Base-by-base conservation (phyloP, 352 stramenopile genomes). In the Globisporangium camurandrum region DNA sequence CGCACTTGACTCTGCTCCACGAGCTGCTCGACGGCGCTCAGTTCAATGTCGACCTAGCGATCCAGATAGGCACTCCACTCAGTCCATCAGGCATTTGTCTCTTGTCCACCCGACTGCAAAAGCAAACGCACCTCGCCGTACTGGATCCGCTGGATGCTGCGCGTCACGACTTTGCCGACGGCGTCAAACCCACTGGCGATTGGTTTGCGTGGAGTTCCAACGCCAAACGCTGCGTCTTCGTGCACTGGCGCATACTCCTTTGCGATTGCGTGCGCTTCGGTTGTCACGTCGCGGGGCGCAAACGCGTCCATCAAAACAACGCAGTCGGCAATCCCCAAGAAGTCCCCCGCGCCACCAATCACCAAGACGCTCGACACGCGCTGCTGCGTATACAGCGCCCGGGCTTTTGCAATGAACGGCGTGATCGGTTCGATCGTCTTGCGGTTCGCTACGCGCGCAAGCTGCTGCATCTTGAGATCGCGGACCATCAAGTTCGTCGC, bases 401-500 rank as follows among this genome's bases (percentile, higher is more conserved):
- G 86, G n/a, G 95, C 84, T 56, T 98, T 96, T 34, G 82, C 84
- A 49, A 99, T 94, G 67, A 99, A 98, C 3, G 96, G 96, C 30
- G 93, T 98, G 61, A 99, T 99, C 1, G 96, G 96, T 62, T 99
- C 96, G 60, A n/a, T n/a, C n/a, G n/a, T n/a, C n/a, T n/a, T n/a
- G n/a, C n/a, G n/a, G n/a, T 98, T 98, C 43, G 98, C 84, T 50
- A 86, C 84, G 4, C 92, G 70, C 1, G 98, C 95, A 6, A 99
- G 74, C 55, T 96, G 76, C 71, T 97, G 93, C 95, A 99, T 99
- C 66, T 98, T 96, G 61, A 88, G 84, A 66, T 99, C 96, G 23
- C 96, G 82, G 46, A 98, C 97, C 95, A 99, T 99, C 53, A 98
- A 98, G 62, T 98, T 98, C 22, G 94, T 98, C 3, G 95, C 95